Conservation (phyloP, 1,284 basidiomycete species). For the Pseudozyma hubeiensis region DNA sequence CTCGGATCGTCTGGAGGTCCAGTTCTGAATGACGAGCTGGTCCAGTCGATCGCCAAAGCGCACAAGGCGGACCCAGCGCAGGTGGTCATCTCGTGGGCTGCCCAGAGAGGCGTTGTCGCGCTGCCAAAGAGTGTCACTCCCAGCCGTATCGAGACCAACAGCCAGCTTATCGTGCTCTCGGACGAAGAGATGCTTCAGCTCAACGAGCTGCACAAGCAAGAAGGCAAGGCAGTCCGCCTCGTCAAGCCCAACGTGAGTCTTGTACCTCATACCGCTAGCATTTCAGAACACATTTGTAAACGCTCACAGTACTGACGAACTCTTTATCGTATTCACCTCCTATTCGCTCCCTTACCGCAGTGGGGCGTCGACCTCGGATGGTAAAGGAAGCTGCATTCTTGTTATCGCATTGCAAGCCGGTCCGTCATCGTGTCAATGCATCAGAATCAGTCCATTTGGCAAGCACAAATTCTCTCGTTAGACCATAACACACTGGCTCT, state of each 20-base stretch:
- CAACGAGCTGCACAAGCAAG: constrained; percentile 54
- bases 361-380: constrained; percentile 52
- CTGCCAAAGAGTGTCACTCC: constrained; percentile 60
- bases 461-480: no score
- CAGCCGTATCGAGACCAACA: constrained; percentile 57
- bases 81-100: constrained; percentile 55
- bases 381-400: constrained; percentile 1
- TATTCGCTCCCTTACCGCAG: constrained; percentile 2
- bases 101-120: constrained; percentile 48
- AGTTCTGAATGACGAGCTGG: constrained; percentile 43
- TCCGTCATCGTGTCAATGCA: no score
- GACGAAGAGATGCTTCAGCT: constrained; percentile 56
- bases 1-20: constrained; percentile 53
- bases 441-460: no score
- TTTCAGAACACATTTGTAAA: no score
- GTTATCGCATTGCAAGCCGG: no score
- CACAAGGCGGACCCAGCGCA: constrained; percentile 52
- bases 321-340: no score
- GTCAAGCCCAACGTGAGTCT: constrained; percentile 53
- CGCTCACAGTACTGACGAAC: no score
- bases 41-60: constrained; percentile 51
- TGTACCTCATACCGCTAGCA: no score
- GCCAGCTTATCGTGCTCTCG: constrained; percentile 39
- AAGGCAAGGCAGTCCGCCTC: constrained; percentile 48
- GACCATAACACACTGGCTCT: no score